A percentile compares a stretch with the other conserved stretches of the same genome.
Conservation (phyloP, 495 filamentous ascomycete genomes). For the Podospora anserina region DNA sequence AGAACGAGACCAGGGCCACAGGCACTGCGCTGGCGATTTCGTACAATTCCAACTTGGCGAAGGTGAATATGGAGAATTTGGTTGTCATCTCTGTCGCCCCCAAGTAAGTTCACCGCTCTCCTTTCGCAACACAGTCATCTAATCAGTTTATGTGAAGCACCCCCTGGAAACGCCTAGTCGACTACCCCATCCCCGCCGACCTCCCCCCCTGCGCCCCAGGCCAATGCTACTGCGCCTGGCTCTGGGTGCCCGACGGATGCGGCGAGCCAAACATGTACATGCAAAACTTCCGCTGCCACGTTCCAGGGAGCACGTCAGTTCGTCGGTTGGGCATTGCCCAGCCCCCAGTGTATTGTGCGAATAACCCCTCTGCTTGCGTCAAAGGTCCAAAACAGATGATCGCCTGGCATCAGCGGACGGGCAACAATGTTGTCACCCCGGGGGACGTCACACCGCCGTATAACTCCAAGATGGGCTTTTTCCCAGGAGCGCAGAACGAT, state of each 20-base stretch:
- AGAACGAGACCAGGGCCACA: constrained; percentile 42
- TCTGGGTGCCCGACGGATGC: constrained; percentile 55
- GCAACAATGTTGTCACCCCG: constrained; percentile 39
- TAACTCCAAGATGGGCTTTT: constrained; percentile 42
- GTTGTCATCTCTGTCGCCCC: constrained; percentile 46
- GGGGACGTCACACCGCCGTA: constrained; percentile 36
- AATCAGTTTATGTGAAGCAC: constrained; percentile 29
- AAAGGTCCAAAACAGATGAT: constrained; percentile 56
- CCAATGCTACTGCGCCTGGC: constrained; percentile 56
- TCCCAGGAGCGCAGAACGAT: constrained; percentile 46
- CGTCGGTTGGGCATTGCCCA: constrained; percentile 40
- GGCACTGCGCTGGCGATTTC: constrained; percentile 56
- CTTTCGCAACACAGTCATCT: background rate
- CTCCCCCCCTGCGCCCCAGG: constrained; percentile 48
- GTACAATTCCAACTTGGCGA: constrained; percentile 45
- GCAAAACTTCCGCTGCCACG: constrained; percentile 54
- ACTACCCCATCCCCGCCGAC: constrained; percentile 46
- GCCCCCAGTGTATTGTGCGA: constrained; percentile 44
- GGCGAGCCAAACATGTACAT: constrained; percentile 49
- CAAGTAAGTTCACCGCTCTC: background rate
- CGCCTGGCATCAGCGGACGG: constrained; percentile 45
- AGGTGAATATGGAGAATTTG: constrained; percentile 52
- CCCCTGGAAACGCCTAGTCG: constrained; percentile 49
- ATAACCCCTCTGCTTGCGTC: constrained; percentile 44
- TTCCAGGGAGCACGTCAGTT: constrained; percentile 44